Conservation (phyloP, 305 asterid species). For the Nicotiana rustica region DNA sequence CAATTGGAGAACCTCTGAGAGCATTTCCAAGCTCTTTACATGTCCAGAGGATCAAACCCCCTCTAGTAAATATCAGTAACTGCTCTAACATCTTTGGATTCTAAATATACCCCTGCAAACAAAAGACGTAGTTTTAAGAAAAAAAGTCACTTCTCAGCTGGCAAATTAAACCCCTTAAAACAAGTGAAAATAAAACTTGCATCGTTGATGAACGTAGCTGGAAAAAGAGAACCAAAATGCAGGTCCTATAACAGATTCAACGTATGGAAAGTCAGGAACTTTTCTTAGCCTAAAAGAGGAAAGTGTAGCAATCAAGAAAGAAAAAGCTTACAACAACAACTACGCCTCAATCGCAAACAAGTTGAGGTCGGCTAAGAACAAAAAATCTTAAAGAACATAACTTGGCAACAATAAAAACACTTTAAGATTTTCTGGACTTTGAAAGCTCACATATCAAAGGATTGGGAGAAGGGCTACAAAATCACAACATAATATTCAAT, state of each 20-base stretch:
- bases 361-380: background rate
- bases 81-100: slow-evolving; percentile 78
- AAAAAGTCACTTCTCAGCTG: background rate
- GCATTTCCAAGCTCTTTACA: slow-evolving; percentile 93
- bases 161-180: background rate
- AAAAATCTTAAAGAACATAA: background rate
- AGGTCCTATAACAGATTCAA: background rate
- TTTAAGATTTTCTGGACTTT: background rate
- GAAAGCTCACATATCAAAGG: background rate
- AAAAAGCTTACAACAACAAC: background rate
- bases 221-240: background rate
- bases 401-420: background rate
- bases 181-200: background rate
- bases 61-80: slow-evolving; percentile 87
- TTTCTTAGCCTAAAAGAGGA: background rate
- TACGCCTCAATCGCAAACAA: background rate
- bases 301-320: slow-evolving; percentile 22
- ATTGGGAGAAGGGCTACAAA: background rate
- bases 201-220: background rate
- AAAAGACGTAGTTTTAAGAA: slow-evolving; percentile 5
- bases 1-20: slow-evolving; percentile 90
- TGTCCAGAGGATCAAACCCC: slow-evolving; percentile 98
- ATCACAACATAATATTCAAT: background rate
- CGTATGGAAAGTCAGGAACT: background rate
- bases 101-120: slow-evolving; percentile 51